Base-by-base conservation (phyloP, 2,329 filamentous ascomycete species). In the Dactylonectria macrodidyma region DNA sequence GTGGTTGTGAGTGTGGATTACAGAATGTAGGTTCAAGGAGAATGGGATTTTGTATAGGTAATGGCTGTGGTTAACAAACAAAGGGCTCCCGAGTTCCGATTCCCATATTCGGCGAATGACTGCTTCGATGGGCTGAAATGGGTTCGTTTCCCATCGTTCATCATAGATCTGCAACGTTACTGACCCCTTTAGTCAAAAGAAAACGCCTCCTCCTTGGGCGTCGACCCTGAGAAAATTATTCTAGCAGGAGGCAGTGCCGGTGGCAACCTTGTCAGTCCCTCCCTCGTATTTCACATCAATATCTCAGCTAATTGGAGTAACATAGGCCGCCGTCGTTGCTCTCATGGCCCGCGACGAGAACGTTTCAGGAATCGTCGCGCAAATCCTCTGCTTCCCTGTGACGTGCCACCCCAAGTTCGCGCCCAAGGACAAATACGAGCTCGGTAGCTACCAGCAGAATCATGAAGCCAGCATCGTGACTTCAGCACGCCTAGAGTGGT, bases 1-100 rank as follows among this genome's bases (percentile, higher is more conserved):
- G 78, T 83, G 2, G 79, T 82, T 5, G 76, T 81, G 30, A 82
- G 80, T 50, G 76, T 83, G 5, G 78, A 79, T 51, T 83, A 82
- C 58, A 74, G 81, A 41, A 72, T 80, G 81, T 81, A 62, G 67
- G 78, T 70, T 51, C 30, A 36, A 41, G 26, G 14, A 24, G 5
- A 5, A 12, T 4, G 24, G 16, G 11, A 22, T 10, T 14, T 24
- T 19, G 5, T 6, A 44, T n/a, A 38, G 26, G 12, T 19, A 30
- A 30, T 24, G 33, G 26, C 9, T 4, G 11, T 26, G 12, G 30
- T 65, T 78, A n/a, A 77, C 48, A 50, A 2, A 10, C 36, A 19
- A 51, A 82, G 79, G 71, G 81, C 81, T 7, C 81, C 81, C 2
- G 80, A 83, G 65, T 76, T 78, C 56, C 71, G 73, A 6, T 83